Evolutionary conservation across 106 monocot species (phyloP), one percentile per base, ranked within the genome.

Genomic region (Chionographis japonica): DNA sequence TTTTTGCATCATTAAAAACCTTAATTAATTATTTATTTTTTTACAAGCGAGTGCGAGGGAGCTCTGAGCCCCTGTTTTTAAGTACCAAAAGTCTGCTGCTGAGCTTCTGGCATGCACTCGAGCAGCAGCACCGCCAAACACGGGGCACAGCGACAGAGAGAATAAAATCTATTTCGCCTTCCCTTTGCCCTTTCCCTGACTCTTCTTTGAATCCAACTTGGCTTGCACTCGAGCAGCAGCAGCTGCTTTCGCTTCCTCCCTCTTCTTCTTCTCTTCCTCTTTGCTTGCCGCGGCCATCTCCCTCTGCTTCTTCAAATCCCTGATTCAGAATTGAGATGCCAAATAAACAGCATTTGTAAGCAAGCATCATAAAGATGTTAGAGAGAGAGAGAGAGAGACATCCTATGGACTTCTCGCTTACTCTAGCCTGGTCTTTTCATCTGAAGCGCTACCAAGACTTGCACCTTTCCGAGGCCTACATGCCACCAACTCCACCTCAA

Each of bases 171-270:
- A 92, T 73, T 92, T 91, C 3, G 73, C 86, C 62, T 90, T 98
- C 2, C 81, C 88, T 75, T 91, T 95, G 52, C 95, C 91, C 62
- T 90, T 98, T 15, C 97, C 92, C 56, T 87, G 88, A 19, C 67
- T 66, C 76, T 98, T 98, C 81, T 92, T 98, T 12, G 92, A 79
- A n/a, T 98, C 97, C 40, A 98, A 66, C 64, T 98, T 98, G 50
- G 97, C 97, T 64, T 98, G 92, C n/a, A 98, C 64, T 65, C 97
- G 81, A 58, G 97, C 92, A 62, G 90, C 92, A 37, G 97, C 97
- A 0, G 87, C 92, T 12, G 97, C 92, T 78, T 98, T 98, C n/a
- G 97, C 92, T 62, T 90, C 92, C 69, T 93, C 97, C 71, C 97
- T 87, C 74, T 90, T 92, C 80, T 81, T 90, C 71, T 90, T 98